Percentiles rank a stretch among this genome's conserved stretches.
Conservation (phyloP, 495 filamentous ascomycete genomes). For the Aspergillus haitiensis region DNA sequence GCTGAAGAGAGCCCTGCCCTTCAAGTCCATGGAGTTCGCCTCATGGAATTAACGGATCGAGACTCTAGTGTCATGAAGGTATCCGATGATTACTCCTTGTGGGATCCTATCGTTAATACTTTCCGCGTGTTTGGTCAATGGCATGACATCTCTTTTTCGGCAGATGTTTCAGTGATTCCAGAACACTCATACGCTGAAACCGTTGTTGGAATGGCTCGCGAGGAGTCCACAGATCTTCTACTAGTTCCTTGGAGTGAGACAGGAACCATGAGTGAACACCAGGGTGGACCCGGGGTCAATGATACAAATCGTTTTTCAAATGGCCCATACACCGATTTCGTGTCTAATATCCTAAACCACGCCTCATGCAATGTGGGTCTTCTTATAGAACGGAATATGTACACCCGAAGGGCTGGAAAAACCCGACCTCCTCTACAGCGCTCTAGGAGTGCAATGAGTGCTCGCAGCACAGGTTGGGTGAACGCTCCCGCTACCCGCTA, state of each 20-base stretch:
- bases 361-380: conserved; percentile 72
- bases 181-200: conserved; percentile 77
- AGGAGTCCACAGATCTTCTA: conserved; percentile 73
- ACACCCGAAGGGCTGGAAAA: conserved; percentile 21
- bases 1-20: conserved; percentile 47
- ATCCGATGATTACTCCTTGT: conserved; percentile 70
- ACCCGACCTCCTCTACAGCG: conserved; percentile 46
- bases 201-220: conserved; percentile 63
- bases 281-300: conserved; percentile 34
- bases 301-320: conserved; percentile 34
- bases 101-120: conserved; percentile 88
- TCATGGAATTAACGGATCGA: conserved; percentile 89
- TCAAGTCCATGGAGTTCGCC: conserved; percentile 80
- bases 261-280: conserved; percentile 66
- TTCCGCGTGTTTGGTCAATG: conserved; percentile 87
- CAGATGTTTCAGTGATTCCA: conserved; percentile 73
- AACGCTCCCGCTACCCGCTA: conserved; percentile 54
- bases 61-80: conserved; percentile 95
- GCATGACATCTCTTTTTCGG: conserved; percentile 80
- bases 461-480: conserved; percentile 51
- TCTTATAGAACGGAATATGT: conserved; percentile 73
- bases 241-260: conserved; percentile 90
- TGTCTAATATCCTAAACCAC: conserved; percentile 60
- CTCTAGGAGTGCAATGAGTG: conserved; percentile 56
- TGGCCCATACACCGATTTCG: conserved; percentile 61